Conservation (phyloP, 1,284 basidiomycete genomes). For the Veloporphyrellus conicus region DNA sequence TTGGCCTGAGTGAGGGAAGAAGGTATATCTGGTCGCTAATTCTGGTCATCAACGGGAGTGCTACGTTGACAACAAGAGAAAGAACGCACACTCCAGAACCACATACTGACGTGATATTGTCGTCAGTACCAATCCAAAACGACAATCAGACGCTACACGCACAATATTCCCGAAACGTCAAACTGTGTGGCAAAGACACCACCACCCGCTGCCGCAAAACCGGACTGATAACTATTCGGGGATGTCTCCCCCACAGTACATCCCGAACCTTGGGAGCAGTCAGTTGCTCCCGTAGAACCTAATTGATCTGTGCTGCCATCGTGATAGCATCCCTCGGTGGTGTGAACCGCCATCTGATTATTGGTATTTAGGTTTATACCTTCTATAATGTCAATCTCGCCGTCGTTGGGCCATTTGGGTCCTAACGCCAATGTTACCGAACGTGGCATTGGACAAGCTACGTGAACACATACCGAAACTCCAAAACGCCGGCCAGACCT, state of each 20-base stretch:
- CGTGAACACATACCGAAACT: conserved; percentile 31
- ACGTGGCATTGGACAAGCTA: neutral
- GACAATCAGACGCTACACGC: conserved; percentile 35
- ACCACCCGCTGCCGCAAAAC: conserved; percentile 63
- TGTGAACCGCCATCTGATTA: conserved; percentile 65
- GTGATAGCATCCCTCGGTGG: conserved; percentile 41
- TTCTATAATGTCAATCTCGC: conserved; percentile 59
- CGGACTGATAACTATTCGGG: conserved; percentile 53
- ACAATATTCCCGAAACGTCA: conserved; percentile 55
- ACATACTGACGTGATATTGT: conserved; percentile 42
- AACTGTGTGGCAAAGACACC: conserved; percentile 73
- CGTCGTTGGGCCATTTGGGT: conserved; percentile 40
- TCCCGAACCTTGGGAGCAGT: conserved; percentile 54
- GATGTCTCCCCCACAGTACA: conserved; percentile 61
- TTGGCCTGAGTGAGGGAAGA: conserved; percentile 37
- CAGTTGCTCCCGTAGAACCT: conserved; percentile 33
- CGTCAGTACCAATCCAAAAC: conserved; percentile 4
- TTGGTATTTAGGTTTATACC: conserved; percentile 45
- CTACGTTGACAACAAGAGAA: conserved; percentile 1
- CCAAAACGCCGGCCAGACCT: conserved; percentile 56
- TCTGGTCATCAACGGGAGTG: conserved; percentile 7
- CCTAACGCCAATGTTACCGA: conserved; percentile 17
- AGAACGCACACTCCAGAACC: conserved; percentile 71
- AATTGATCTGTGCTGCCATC: conserved; percentile 29
- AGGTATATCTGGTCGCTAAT: conserved; percentile 43